Base-by-base conservation (phyloP, 2,329 filamentous ascomycete species). In the Colletotrichum spaethianum region DNA sequence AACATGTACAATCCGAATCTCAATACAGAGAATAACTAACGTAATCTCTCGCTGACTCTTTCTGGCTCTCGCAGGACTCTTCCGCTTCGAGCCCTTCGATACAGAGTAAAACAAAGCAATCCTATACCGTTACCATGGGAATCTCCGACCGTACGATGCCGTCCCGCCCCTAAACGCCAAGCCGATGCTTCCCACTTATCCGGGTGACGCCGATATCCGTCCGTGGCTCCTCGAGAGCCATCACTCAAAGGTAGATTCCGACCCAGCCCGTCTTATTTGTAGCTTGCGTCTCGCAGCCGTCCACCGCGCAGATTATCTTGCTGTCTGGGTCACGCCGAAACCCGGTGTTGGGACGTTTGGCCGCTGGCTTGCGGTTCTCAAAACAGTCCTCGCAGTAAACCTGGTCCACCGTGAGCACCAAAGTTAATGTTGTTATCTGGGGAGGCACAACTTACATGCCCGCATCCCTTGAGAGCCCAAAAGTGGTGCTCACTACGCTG, bases 381-480 rank as follows among this genome's bases (percentile, higher is more conserved):
- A 86, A 92, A 80, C 90, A 92, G 11, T 84, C 83, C 70, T 86
- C 87, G 80, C 90, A 92, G 77, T 90, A 92, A 18, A 92, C 90
- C 90, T 92, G 52, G 14, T 12, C 23, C 23, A 23, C 18, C 28
- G 23, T 44, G 0, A 33, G 62, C 18, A 66, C 36, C 18, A 42
- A n/a, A 14, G 23, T 3, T 16, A n/a, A 80, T n/a, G 86, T 78
- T 88, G 31, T 18, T 12, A 40, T 26, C 23, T 12, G 6, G 20
- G 12, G 48, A 7, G 16, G 55, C 76, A 28, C 69, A 36, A 80
- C 87, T 79, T 88, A 98, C 96, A 84, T 99, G 96, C 75, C 96
- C 96, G 80, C 96, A 99, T 63, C 88, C 88, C 82, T 95, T 98
- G 44, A 96, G 88, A 0, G 96, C 93, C 95, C 95, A 98, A 74